phyloP scores from a whole-genome alignment of 129 eudicot species.

The Chrysanthemum lavandulifolium region DNA sequence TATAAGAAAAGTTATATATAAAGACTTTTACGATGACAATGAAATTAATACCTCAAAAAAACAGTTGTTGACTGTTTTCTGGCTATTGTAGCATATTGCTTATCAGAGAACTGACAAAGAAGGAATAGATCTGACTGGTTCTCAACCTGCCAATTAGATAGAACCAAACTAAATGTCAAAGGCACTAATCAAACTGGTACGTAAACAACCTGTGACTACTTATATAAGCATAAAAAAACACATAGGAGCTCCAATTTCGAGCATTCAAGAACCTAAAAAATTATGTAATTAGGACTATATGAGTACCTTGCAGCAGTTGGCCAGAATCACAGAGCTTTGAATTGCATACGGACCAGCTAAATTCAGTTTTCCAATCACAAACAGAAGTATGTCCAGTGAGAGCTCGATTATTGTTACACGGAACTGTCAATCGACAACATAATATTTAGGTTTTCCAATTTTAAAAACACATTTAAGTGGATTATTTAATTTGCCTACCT shows the following conservation, averaged over 20 bases:
- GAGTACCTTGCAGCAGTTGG: slow-evolving; percentile 93
- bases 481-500: slow-evolving; percentile 47
- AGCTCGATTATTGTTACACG: slow-evolving; percentile 69
- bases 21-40: no score
- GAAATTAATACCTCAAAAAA: slow-evolving; percentile 53
- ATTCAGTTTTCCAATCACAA: slow-evolving; percentile 72
- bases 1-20: no score
- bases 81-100: slow-evolving; percentile 60
- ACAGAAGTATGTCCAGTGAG: slow-evolving; percentile 78
- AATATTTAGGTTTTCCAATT: slow-evolving; percentile 14
- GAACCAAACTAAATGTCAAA: slow-evolving; percentile 15
- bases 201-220: slow-evolving; percentile 8
- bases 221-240: slow-evolving; percentile 14
- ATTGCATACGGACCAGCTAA: slow-evolving; percentile 93
- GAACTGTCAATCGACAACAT: slow-evolving; percentile 52
- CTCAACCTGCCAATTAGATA: slow-evolving; percentile 65
- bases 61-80: slow-evolving; percentile 57
- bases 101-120: slow-evolving; percentile 63
- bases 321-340: slow-evolving; percentile 62
- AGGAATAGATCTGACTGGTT: slow-evolving; percentile 72
- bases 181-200: slow-evolving; percentile 8
- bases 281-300: slow-evolving; percentile 16
- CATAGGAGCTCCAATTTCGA: slow-evolving; percentile 1
- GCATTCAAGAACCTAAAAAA: slow-evolving; percentile 13
- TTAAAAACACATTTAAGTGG: slow-evolving; percentile 8